Percentiles rank a stretch among this genome's conserved stretches.
phyloP scores from a whole-genome alignment of 1,139 yeast species.

The Scheffersomyces cryptocercus region DNA sequence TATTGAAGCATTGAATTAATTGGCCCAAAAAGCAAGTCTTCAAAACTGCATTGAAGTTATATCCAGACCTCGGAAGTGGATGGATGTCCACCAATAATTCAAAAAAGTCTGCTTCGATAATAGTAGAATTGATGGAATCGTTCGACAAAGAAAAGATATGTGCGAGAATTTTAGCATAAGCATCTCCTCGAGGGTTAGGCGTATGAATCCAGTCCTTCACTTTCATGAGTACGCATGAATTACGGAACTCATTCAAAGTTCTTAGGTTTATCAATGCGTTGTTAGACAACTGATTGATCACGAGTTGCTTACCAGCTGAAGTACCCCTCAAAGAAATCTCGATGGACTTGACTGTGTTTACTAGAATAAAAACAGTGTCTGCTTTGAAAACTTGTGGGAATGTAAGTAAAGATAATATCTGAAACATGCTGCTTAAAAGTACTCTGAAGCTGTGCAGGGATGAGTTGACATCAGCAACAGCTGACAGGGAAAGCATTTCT shows the following conservation, averaged over 20 bases:
- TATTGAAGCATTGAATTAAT: conserved; percentile 33
- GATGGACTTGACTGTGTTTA: conserved; percentile 59
- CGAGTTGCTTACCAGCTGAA: conserved; percentile 34
- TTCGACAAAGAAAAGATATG: conserved; percentile 34
- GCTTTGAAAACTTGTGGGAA: conserved; percentile 44
- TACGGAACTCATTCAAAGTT: conserved; percentile 48
- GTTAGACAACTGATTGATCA: conserved; percentile 60
- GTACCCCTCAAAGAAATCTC: conserved; percentile 71
- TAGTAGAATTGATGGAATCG: conserved; percentile 23
- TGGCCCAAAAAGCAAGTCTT: conserved; percentile 43
- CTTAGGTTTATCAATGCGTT: conserved; percentile 61
- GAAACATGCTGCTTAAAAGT: conserved; percentile 37
- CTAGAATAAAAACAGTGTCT: conserved; percentile 39
- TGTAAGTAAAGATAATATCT: conserved; percentile 35
- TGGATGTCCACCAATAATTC: conserved; percentile 49
- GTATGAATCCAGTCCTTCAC: conserved; percentile 29
- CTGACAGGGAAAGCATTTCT: conserved; percentile 23
- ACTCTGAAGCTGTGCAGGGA: conserved; percentile 30
- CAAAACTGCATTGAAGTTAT: conserved; percentile 42
- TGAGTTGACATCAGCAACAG: conserved; percentile 7
- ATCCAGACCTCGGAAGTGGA: conserved; percentile 43
- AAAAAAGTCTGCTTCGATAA: conserved; percentile 54
- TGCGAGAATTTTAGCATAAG: conserved; percentile 37
- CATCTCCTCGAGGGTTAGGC: conserved; percentile 27
- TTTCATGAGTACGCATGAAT: conserved; percentile 35